phyloP scores from a whole-genome alignment of 2,329 filamentous ascomycete species.

The Coleophoma crateriformis region DNA sequence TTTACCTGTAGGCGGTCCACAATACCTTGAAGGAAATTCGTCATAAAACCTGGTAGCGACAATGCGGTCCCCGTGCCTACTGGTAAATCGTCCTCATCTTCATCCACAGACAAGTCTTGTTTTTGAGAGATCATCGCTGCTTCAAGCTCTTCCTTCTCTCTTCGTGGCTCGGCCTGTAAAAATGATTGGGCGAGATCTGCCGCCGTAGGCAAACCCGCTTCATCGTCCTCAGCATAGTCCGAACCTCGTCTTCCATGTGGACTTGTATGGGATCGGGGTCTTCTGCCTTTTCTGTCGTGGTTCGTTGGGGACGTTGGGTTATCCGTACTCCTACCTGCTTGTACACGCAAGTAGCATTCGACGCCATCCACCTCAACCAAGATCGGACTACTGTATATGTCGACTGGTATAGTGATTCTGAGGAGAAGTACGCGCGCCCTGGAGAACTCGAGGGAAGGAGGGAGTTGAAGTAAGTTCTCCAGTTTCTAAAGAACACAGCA shows the following conservation, averaged over 20 bases:
- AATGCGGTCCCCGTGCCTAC: conserved; percentile 67
- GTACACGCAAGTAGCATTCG: conserved; percentile 59
- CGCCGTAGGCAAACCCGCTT: conserved; percentile 56
- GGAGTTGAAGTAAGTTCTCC: conserved; percentile 67
- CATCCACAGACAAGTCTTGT: conserved; percentile 53
- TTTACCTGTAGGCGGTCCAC: conserved; percentile 64
- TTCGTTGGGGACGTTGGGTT: conserved; percentile 28
- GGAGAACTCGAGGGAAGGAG: conserved; percentile 62
- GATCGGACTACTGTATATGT: conserved; percentile 83
- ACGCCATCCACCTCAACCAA: conserved; percentile 77
- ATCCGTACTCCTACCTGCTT: conserved; percentile 12
- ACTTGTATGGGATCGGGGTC: conserved; percentile 13
- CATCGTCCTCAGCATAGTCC: conserved; percentile 16
- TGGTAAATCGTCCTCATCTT: conserved; percentile 54
- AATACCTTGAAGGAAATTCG: conserved; percentile 68
- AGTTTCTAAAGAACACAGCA: conserved; percentile 58
- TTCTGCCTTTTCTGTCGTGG: conserved; percentile 24
- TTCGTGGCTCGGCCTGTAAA: conserved; percentile 61
- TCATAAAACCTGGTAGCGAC: conserved; percentile 64
- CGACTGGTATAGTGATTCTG: conserved; percentile 78
- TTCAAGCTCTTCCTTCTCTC: conserved; percentile 63
- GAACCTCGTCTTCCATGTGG: conserved; percentile 3
- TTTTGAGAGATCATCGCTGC: conserved; percentile 60
- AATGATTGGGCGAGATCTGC: conserved; percentile 74
- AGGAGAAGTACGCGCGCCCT: conserved; percentile 72